Evolutionary conservation across 306 rosid genomes (phyloP).

Genomic region (Gillenia trifoliata): DNA sequence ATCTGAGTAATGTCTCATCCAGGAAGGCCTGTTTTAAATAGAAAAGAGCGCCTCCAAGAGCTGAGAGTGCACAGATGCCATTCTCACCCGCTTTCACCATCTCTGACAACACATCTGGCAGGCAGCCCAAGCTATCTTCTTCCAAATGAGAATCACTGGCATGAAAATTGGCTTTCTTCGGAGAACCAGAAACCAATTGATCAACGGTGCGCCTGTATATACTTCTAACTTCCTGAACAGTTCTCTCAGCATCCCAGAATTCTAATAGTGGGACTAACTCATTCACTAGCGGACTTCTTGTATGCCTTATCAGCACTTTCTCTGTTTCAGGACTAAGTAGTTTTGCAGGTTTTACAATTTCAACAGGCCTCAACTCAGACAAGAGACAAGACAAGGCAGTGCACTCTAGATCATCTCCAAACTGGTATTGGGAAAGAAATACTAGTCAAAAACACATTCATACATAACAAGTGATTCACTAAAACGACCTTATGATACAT

Average conservation of each 20-base stretch:
- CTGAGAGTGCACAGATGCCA: conserved; percentile 78
- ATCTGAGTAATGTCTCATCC: conserved; percentile 73
- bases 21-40: conserved; percentile 90
- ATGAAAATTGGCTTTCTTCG: conserved; percentile 12
- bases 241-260: conserved; percentile 82
- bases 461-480: not conserved
- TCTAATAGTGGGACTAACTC: conserved; percentile 76
- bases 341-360: conserved; percentile 80
- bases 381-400: conserved; percentile 70
- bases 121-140: conserved; percentile 36
- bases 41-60: conserved; percentile 89
- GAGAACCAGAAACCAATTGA: conserved; percentile 23
- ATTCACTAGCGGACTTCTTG: conserved; percentile 83
- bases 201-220: conserved; percentile 37
- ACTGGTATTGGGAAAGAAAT: conserved; percentile 44
- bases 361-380: conserved; percentile 93
- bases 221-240: conserved; percentile 46
- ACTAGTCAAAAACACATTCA: conserved; percentile 4
- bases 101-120: conserved; percentile 72
- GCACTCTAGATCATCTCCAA: conserved; percentile 81
- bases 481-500: conserved; percentile 4
- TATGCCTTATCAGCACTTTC: conserved; percentile 59
- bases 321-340: conserved; percentile 82
- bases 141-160: conserved; percentile 17
- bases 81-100: conserved; percentile 46